Conservation (phyloP, 768 basidiomycete genomes). For the Goffeauzyma gilvescens region DNA sequence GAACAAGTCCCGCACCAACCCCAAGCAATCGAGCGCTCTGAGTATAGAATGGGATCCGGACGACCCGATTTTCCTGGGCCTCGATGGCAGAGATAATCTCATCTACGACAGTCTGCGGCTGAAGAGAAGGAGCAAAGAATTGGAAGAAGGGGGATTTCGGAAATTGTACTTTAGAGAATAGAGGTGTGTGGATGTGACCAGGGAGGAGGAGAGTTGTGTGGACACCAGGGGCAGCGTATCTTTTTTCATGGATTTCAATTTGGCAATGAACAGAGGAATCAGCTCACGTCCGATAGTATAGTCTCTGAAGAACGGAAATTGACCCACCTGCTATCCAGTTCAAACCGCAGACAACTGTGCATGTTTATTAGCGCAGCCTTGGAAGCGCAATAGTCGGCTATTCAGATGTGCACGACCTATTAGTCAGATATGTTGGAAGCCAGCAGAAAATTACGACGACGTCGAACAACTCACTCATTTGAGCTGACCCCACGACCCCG, state of each 20-base stretch:
- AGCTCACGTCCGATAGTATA: slow-evolving; percentile 4
- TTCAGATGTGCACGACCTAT: slow-evolving; percentile 3
- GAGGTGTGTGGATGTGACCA: slow-evolving; percentile 55
- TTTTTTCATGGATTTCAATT: too few species aligned
- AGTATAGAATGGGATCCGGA: slow-evolving; percentile 42
- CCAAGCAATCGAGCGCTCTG: slow-evolving; percentile 15
- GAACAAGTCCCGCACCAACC: slow-evolving; percentile 16
- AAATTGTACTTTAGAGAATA: slow-evolving; percentile 45
- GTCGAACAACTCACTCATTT: slow-evolving; percentile 44
- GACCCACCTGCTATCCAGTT: slow-evolving; percentile 56
- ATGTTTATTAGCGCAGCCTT: slow-evolving; percentile 73
- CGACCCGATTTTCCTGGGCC: slow-evolving; percentile 51
- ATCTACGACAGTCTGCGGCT: slow-evolving; percentile 59
- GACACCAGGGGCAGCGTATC: slow-evolving; percentile 55
- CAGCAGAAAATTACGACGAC: slow-evolving; percentile 1
- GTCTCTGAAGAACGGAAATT: slow-evolving; percentile 1
- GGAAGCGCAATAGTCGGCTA: slow-evolving; percentile 76
- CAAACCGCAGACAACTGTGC: slow-evolving; percentile 68
- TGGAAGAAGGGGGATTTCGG: slow-evolving; percentile 40
- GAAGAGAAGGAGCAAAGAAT: slow-evolving; percentile 60
- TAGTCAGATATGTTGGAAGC: neutral
- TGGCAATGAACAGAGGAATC: slow-evolving; percentile 13
- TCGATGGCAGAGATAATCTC: slow-evolving; percentile 63
- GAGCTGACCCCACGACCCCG: slow-evolving; percentile 51
- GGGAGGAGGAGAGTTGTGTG: slow-evolving; percentile 76